phyloP scores from a whole-genome alignment of 148 eudicot genomes.

The Heliamphora exappendiculata region DNA sequence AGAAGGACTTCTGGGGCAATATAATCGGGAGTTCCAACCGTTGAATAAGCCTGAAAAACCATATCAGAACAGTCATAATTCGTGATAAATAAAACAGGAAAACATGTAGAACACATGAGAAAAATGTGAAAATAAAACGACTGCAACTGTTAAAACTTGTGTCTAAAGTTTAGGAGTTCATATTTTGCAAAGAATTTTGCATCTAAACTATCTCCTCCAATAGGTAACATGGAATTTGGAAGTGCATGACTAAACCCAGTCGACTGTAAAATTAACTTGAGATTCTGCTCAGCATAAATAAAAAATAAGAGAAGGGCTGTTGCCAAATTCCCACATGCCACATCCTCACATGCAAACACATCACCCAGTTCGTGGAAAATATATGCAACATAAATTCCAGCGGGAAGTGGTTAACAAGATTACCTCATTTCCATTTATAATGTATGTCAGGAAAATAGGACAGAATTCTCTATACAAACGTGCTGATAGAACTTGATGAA shows the following conservation, averaged over 20 bases:
- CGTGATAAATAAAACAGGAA: neutral
- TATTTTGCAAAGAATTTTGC: neutral
- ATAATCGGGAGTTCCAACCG: slow-evolving; percentile 29
- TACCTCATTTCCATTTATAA: neutral
- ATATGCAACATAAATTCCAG: slow-evolving; percentile 1
- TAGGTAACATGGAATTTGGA: neutral
- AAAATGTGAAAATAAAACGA: neutral
- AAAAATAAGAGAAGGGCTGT: neutral
- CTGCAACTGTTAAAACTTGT: neutral
- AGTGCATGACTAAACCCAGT: neutral
- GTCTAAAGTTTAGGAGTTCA: neutral
- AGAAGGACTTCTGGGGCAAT: slow-evolving; percentile 28
- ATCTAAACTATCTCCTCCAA: neutral
- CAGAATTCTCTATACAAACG: neutral
- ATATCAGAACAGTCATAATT: neutral
- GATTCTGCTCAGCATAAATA: neutral
- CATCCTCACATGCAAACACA: neutral
- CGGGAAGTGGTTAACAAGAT: neutral
- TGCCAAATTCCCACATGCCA: neutral
- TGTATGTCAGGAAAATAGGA: neutral
- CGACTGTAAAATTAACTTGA: neutral
- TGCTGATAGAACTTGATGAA: no score
- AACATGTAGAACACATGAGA: neutral
- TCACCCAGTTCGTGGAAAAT: neutral
- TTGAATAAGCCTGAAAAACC: slow-evolving; percentile 17